Base-by-base conservation (phyloP, 805 yeast genomes). In the Wickerhamomyces strasburgensis region DNA sequence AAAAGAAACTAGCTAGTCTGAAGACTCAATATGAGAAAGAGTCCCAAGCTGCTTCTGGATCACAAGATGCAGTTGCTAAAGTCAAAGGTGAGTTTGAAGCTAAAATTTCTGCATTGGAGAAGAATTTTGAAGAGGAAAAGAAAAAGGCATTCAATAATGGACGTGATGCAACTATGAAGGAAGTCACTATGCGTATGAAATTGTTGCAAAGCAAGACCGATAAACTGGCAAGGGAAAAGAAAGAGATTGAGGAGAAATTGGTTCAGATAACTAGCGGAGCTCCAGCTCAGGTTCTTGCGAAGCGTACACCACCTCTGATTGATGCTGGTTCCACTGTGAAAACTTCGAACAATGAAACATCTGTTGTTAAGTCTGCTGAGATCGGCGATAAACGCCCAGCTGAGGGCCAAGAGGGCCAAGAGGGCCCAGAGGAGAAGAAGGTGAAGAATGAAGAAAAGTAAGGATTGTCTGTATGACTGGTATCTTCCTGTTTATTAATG, bases 161-260 rank as follows among this genome's bases (percentile, higher is more conserved):
- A 13, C 51, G 54, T 37, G 47, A 51, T 17, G 49, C 56, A 2
- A 46, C 57, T 7, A 19, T 49, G 42, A 53, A 42, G 46, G 55
- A 61, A 60, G 45, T 60, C 49, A 64, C 64, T 1, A 63, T 62
- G 49, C 65, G 64, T 32, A 57, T 58, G 25, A 60, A 62, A 29
- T 60, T 62, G n/a, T 53, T 81, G 28, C 71, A 60, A 31, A 44
- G 54, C n/a, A 65, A 69, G 44, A 40, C 72, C 11, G 62, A 58
- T 13, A 59, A 57, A 14, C 42, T 70, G 24, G 53, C 53, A 6
- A 50, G 54, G 7, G 64, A 64, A 28, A 68, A 67, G 32, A 60
- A 63, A 11, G 66, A 65, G 5, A 43, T 74, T 16, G 36, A 36
- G 35, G 14, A 14, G 19, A 34, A 36, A 29, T 21, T 34, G 13